Evolutionary conservation across 805 yeast species (phyloP).

Genomic region (Yarrowia sp.): DNA sequence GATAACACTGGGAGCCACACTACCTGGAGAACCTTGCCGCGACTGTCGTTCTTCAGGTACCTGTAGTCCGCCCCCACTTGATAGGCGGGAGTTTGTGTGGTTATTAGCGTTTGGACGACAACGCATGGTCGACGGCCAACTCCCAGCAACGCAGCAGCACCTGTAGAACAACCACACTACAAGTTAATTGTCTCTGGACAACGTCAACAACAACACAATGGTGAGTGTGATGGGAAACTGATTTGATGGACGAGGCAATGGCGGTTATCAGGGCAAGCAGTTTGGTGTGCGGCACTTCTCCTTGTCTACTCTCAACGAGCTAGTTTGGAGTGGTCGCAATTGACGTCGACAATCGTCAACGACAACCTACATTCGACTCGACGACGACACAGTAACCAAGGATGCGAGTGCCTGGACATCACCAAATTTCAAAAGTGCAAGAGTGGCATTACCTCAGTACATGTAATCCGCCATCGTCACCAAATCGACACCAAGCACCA

Average conservation of each 20-base stretch:
- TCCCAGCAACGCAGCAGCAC: slow-evolving; percentile 19
- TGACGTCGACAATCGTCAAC: slow-evolving; percentile 1
- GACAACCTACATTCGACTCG: background rate
- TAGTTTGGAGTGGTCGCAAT: background rate
- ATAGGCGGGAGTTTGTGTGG: slow-evolving; percentile 20
- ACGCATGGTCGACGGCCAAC: slow-evolving; percentile 10
- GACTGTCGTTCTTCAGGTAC: no score
- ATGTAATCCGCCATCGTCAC: no score
- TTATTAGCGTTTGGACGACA: slow-evolving; percentile 17
- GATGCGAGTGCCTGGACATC: background rate
- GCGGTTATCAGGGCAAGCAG: background rate
- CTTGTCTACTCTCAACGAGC: background rate
- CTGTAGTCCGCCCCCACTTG: no score
- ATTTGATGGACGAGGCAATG: background rate
- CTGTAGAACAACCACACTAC: background rate
- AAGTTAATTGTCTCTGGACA: background rate
- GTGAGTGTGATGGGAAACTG: background rate
- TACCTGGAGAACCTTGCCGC: no score
- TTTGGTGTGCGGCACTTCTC: no score
- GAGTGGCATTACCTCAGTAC: background rate
- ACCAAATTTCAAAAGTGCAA: background rate
- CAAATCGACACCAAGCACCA: no score
- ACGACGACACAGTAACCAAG: background rate
- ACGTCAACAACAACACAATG: slow-evolving; percentile 15
- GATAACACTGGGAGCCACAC: no score